Base-by-base conservation (phyloP, 345 rosid genomes). In the Durio zibethinus region DNA sequence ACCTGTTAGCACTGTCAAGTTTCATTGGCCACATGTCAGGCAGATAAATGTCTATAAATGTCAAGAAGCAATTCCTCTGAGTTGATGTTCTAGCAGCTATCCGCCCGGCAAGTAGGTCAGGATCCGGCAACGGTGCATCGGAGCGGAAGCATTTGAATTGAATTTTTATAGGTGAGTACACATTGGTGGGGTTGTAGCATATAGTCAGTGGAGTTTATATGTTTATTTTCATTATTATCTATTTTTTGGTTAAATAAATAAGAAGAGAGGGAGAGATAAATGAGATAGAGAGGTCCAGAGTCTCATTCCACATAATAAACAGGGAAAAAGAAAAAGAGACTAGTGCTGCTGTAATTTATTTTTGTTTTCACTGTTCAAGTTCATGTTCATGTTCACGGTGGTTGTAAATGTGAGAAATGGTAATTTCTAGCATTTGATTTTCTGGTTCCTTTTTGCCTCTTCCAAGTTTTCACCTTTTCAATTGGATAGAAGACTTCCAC, bases 401-500 rank as follows among this genome's bases (percentile, higher is more conserved):
- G 48, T 5, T 65, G 74, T 47, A 47, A 18, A 47, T 70, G 57
- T 70, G 10, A 29, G 57, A 70, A 70, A 47, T 48, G 56, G 15
- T 9, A 7, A 27, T 45, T 47, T 70, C 40, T 27, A 27, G 38
- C 74, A 38, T 38, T 6, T 38, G 40, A 5, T 38, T 38, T 5
- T 5, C 40, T 38, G 40, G 40, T 38, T 38, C 5, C 1, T 5
- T 38, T 38, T 5, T 38, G 40, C 40, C 8, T 4, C 7, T 38
- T 38, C 8, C 8, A 38, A 38, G 40, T 38, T 38, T 38, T 38
- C 40, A 38, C 40, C 40, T 0, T 38, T 0, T 38, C 40, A 87
- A 89, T 79, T 89, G 92, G 0, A 84, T 88, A 38, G 7, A 38
- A 38, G 40, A 38, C 40, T 38, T 38, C 40, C 40, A 6, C 5